These are phyloP conservation scores for Parachaetomium inaequale DNA, from an alignment of 495 filamentous ascomycete genomes.

Conservation along the genomic window DNA sequence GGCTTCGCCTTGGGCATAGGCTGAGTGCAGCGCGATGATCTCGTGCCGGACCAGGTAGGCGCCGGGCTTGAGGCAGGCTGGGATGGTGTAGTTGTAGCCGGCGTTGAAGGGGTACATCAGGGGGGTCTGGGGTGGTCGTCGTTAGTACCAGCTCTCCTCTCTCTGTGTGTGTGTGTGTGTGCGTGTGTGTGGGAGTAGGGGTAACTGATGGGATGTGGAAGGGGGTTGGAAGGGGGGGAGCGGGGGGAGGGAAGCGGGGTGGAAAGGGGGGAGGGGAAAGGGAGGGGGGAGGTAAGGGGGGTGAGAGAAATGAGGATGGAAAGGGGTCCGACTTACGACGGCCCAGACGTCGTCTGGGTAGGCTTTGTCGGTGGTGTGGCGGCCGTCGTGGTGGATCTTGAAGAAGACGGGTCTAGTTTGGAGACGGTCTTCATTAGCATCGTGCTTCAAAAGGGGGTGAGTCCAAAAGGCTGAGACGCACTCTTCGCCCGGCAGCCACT, in stretches of 20 bases:
- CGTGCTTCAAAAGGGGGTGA: slow-evolving; percentile 2
- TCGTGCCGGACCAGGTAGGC: slow-evolving; percentile 70
- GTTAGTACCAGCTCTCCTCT: background rate
- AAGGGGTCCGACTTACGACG: slow-evolving; percentile 15
- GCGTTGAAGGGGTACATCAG: slow-evolving; percentile 53
- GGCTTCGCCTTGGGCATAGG: slow-evolving; percentile 49
- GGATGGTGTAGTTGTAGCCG: slow-evolving; percentile 59
- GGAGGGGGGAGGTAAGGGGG: background rate
- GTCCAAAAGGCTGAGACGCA: slow-evolving; percentile 22
- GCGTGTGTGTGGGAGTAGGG: too few species aligned
- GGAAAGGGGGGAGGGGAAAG: too few species aligned
- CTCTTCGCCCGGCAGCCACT: slow-evolving; percentile 16
- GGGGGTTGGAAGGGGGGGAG: too few species aligned
- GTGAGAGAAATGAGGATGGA: background rate
- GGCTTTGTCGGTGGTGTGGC: slow-evolving; percentile 42
- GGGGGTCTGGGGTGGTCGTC: slow-evolving; percentile 28
- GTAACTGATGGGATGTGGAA: too few species aligned
- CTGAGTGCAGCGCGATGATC: slow-evolving; percentile 64
- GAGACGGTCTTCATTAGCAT: slow-evolving; percentile 25
- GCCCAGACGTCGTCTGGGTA: slow-evolving; percentile 35
- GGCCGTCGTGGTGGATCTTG: slow-evolving; percentile 59
- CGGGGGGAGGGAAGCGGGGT: background rate
- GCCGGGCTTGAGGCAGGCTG: slow-evolving; percentile 52
- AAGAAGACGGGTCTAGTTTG: slow-evolving; percentile 49
- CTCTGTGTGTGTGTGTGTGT: too few species aligned